These are phyloP conservation scores for Fusarium napiforme DNA, from an alignment of 2,329 filamentous ascomycete genomes.

Conservation along the genomic window DNA sequence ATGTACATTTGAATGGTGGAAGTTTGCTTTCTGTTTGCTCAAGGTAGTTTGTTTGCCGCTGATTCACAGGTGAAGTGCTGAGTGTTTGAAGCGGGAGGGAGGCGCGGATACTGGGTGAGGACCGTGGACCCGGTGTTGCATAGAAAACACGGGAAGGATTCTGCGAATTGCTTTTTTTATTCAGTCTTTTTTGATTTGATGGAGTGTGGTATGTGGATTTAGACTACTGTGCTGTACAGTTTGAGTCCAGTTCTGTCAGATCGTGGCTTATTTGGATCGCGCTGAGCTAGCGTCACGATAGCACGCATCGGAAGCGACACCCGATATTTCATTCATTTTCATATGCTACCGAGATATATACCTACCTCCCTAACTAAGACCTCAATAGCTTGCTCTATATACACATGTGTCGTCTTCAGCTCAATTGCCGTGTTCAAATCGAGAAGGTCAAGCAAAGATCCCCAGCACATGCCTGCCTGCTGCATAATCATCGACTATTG, in stretches of 20 bases:
- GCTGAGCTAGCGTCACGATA: not conserved
- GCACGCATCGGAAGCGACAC: not conserved
- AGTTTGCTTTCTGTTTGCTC: not conserved
- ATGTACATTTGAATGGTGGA: not conserved
- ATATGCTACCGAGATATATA: slow-evolving; percentile 1
- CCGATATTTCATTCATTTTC: not conserved
- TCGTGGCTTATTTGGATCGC: not conserved
- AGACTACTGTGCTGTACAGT: not conserved
- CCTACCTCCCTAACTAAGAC: not conserved
- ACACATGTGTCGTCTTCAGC: not conserved
- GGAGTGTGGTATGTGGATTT: not conserved
- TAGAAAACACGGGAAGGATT: not conserved
- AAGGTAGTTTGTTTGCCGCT: not conserved
- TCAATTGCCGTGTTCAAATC: slow-evolving; percentile 10
- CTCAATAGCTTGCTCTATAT: not conserved
- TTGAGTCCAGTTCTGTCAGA: not conserved
- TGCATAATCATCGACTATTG: not conserved
- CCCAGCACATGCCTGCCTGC: not conserved
- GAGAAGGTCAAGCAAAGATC: slow-evolving; percentile 7
- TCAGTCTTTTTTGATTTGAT: not conserved
- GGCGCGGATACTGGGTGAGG: not conserved
- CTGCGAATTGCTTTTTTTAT: not conserved
- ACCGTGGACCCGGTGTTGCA: not conserved
- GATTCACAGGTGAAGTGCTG: not conserved
- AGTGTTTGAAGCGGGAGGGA: not conserved